A percentile compares a stretch with the other conserved stretches of the same genome.
phyloP scores from a whole-genome alignment of 257 asterid species.

The Ehretia macrophylla region DNA sequence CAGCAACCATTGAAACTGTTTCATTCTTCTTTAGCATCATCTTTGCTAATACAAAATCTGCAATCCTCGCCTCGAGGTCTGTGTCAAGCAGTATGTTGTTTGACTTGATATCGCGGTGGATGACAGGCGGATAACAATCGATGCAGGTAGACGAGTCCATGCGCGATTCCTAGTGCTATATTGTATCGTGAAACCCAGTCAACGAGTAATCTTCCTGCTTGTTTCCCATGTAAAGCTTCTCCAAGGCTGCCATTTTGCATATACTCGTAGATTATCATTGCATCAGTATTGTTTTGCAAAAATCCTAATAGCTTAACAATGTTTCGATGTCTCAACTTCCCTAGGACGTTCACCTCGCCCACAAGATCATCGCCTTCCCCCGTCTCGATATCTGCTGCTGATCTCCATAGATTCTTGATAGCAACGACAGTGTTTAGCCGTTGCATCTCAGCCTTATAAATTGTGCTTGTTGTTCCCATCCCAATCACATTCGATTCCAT shows the following conservation, averaged over 20 bases:
- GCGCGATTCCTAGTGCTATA: conserved; percentile 54
- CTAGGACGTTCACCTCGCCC: conserved; percentile 49
- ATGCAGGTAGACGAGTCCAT: too few species aligned
- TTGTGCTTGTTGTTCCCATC: conserved; percentile 55
- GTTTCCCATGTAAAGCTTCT: conserved; percentile 35
- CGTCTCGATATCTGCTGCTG: conserved; percentile 38
- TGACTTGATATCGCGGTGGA: conserved; percentile 56
- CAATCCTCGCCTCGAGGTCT: conserved; percentile 44
- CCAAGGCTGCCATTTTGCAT: conserved; percentile 53
- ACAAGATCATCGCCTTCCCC: conserved; percentile 37
- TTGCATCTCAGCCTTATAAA: conserved; percentile 53
- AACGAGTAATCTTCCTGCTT: conserved; percentile 17
- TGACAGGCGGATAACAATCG: conserved; percentile 46
- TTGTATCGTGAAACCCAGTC: conserved; percentile 46
- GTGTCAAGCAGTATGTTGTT: conserved; percentile 48
- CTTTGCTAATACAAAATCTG: conserved; percentile 58
- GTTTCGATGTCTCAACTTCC: conserved; percentile 42
- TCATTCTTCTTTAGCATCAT: conserved; percentile 34
- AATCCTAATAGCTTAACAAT: conserved; percentile 45
- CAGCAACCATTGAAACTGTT: conserved; percentile 51
- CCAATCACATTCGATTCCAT: conserved; percentile 59
- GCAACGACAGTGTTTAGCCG: conserved; percentile 41
- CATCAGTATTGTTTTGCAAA: conserved; percentile 34
- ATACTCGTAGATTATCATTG: conserved; percentile 47
- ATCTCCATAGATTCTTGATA: conserved; percentile 56